These are phyloP conservation scores for Pinus albicaulis DNA, from an alignment of 75 land plant species.

Conservation along the genomic window DNA sequence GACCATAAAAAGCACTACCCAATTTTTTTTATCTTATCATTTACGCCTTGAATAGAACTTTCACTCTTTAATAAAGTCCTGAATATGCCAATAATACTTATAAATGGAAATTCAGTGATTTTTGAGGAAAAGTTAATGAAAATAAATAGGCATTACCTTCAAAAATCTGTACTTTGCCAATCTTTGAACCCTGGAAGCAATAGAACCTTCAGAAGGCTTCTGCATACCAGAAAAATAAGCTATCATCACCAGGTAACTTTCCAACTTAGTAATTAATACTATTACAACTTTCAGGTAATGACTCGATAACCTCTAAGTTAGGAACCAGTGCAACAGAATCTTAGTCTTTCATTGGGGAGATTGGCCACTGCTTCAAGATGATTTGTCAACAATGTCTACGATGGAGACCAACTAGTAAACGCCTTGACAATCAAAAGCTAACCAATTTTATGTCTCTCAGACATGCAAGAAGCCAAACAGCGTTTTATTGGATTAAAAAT, in stretches of 20 bases:
- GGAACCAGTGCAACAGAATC: neutral
- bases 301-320: no score
- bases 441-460: neutral
- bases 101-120: no score
- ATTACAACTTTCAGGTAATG: slow-evolving; percentile 2
- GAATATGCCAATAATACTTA: neutral
- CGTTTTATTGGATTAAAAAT: neutral
- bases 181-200: slow-evolving; percentile 82
- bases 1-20: neutral
- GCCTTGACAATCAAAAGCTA: no score
- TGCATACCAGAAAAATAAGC: slow-evolving; percentile 13
- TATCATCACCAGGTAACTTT: slow-evolving; percentile 2
- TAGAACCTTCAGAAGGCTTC: slow-evolving; percentile 97
- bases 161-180: slow-evolving; percentile 87
- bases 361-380: neutral
- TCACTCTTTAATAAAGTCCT: neutral
- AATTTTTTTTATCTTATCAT: neutral
- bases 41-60: neutral
- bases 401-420: neutral
- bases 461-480: neutral
- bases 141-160: slow-evolving; percentile 49
- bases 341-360: neutral
- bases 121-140: neutral
- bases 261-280: slow-evolving; percentile 1
- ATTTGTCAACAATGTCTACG: neutral